Evolutionary conservation across 345 rosid genomes (phyloP), one percentile per base, ranked within the genome.

Genomic region (Chamaenerion angustifolium): DNA sequence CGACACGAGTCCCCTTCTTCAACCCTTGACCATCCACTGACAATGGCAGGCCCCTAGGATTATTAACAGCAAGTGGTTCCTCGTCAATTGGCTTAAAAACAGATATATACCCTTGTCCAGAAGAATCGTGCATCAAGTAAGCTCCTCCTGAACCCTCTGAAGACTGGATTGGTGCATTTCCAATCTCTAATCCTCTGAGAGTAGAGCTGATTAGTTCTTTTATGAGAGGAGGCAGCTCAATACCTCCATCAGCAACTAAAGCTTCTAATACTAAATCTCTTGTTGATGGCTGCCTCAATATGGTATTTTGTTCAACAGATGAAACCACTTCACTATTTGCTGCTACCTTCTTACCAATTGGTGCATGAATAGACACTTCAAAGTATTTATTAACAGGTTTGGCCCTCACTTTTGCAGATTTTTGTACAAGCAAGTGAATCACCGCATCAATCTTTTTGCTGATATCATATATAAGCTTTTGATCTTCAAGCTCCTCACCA

Each of bases 141-240:
- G 80, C 82, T 53, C 96, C 96, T 45, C 96, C 96, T 21, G 82
- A 71, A 21, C 96, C 96, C 64, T 88, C 94, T 6, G 76, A 72
- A 61, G 92, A 76, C 41, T 56, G 56, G 55, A 79, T 56, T 11
- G 96, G 96, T 57, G 52, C 68, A 49, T 84, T 69, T 40, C 85
- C 88, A 10, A 68, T 76, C 54, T 68, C 72, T 57, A 88, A 49
- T n/a, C 96, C 96, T 45, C 74, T 68, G 42, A 67, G 42, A 51
- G 96, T 84, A 55, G 73, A 72, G 43, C 55, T 63, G 19, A 88
- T 76, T 58, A 88, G 72, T 52, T 82, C 76, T 64, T 60, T 65
- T 53, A 78, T 52, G 48, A 69, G 61, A 48, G 40, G 12, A 12
- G 82, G 79, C 16, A 74, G 64, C 62, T 69, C 65, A 40, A 71